phyloP scores from a whole-genome alignment of 108 stramenopile genomes.

The Discostella stelligeroides region DNA sequence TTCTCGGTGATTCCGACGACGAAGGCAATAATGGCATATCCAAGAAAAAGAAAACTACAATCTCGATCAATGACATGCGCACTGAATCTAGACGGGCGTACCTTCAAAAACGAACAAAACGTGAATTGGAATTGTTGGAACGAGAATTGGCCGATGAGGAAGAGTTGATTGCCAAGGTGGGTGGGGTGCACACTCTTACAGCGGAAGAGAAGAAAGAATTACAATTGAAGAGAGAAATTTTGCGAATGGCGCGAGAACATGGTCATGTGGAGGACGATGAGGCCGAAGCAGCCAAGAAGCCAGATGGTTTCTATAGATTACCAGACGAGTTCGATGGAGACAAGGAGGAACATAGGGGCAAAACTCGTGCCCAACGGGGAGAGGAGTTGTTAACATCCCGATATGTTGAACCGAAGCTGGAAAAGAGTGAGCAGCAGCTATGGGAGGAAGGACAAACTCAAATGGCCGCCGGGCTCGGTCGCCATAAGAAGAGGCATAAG shows the following conservation, averaged over 20 bases:
- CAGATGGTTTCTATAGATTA: conserved; percentile 78
- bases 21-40: conserved; percentile 16
- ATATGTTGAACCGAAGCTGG: conserved; percentile 88
- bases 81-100: conserved; percentile 89
- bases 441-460: conserved; percentile 96
- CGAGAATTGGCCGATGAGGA: conserved; percentile 93
- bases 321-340: conserved; percentile 73
- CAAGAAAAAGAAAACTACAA: conserved; percentile 28
- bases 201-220: conserved; percentile 71
- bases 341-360: conserved; percentile 30
- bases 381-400: conserved; percentile 82
- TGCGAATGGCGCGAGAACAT: conserved; percentile 73
- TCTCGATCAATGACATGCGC: conserved; percentile 77
- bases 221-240: conserved; percentile 79
- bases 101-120: conserved; percentile 93
- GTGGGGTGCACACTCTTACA: conserved; percentile 63
- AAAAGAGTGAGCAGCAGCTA: conserved; percentile 95
- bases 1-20: conserved; percentile 63
- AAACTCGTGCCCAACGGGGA: conserved; percentile 67
- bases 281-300: conserved; percentile 46
- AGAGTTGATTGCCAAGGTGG: conserved; percentile 75
- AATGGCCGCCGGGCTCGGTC: conserved; percentile 56
- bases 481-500: conserved; percentile 42
- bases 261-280: conserved; percentile 51
- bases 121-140: conserved; percentile 90